Conservation (phyloP, 768 basidiomycete species). For the Heimioporus sp. region DNA sequence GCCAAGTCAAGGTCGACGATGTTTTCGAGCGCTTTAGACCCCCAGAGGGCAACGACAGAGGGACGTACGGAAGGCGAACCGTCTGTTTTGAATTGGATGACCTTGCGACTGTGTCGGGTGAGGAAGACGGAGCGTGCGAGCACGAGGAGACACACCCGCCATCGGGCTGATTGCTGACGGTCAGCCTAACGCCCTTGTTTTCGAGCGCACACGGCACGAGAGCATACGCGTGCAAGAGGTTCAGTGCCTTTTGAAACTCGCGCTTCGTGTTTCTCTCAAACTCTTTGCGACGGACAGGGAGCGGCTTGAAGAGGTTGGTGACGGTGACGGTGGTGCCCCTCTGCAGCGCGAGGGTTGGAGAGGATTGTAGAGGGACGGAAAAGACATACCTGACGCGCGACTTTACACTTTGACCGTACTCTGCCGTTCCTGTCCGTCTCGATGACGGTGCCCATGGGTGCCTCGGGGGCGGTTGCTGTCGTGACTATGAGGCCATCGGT, state of each 20-base stretch:
- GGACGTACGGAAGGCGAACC: constrained; percentile 61
- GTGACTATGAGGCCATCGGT: constrained; percentile 40
- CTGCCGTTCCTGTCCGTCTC: constrained; percentile 68
- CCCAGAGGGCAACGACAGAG: constrained; percentile 79
- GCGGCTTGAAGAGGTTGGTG: constrained; percentile 67
- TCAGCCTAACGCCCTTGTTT: constrained; percentile 64
- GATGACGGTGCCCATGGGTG: constrained; percentile 80
- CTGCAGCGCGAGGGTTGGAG: constrained; percentile 37
- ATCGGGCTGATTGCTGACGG: constrained; percentile 64
- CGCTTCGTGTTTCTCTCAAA: constrained; percentile 85
- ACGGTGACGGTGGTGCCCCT: constrained; percentile 83
- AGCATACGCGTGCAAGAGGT: constrained; percentile 83
- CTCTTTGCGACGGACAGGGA: constrained; percentile 92
- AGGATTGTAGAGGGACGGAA: neutral
- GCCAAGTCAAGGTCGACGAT: constrained; percentile 69
- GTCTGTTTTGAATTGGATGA: constrained; percentile 69
- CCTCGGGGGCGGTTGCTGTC: constrained; percentile 32
- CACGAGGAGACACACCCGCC: constrained; percentile 56
- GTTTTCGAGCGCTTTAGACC: constrained; percentile 73
- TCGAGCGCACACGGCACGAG: constrained; percentile 69
- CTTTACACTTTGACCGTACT: constrained; percentile 52
- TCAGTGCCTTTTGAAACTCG: constrained; percentile 85
- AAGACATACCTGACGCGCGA: constrained; percentile 71
- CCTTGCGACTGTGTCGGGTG: constrained; percentile 47
- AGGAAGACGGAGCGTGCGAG: neutral